Base-by-base conservation (phyloP, 202 grass and related monocot species). In the Saccharum hybrid region DNA sequence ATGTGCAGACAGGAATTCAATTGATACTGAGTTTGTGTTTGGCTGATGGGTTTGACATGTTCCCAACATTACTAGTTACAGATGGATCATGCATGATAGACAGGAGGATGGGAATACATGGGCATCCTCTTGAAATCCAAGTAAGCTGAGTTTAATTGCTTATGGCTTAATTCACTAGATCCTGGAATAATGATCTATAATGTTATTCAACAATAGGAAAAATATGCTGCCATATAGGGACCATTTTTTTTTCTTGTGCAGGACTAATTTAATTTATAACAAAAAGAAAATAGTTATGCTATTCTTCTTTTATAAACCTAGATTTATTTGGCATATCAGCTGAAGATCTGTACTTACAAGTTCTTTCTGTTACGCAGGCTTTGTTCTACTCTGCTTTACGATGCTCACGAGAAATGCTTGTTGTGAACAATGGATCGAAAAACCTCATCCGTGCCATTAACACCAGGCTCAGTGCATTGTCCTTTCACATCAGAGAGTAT, bases 61-160 rank as follows among this genome's bases (percentile, higher is more conserved):
- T 98, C 72, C 96, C 96, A 65, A 94, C 96, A 80, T 86, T 98
- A 76, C 80, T 98, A 71, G 96, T 98, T 86, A 96, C 96, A 54
- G 96, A 98, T 48, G 96, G 93, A 33, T 98, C 96, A 49, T 98
- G 96, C 89, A 98, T 98, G 96, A 96, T 98, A 82, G 96, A 98
- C 70, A 87, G 96, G 75, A 85, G 96, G 75, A 98, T 98, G 93
- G 96, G 96, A 57, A 98, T 98, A 75, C 93, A 98, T 92, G 96
- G 96, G 6, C 93, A 98, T 88, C 96, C 96, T 87, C 96, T 98
- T 76, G 96, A 98, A 88, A 98, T 98, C 69, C 96, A 98, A 88
- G 96, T 98, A 88, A 90, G 81, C 64, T 81, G 62, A 41, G 76
- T 75, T 84, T 19, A 74, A 34, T 40, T 49, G 21, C 3, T 41